Evolutionary conservation across 257 asterid genomes (phyloP), one percentile per base, ranked within the genome.

Genomic region (Solanum appendiculatum): DNA sequence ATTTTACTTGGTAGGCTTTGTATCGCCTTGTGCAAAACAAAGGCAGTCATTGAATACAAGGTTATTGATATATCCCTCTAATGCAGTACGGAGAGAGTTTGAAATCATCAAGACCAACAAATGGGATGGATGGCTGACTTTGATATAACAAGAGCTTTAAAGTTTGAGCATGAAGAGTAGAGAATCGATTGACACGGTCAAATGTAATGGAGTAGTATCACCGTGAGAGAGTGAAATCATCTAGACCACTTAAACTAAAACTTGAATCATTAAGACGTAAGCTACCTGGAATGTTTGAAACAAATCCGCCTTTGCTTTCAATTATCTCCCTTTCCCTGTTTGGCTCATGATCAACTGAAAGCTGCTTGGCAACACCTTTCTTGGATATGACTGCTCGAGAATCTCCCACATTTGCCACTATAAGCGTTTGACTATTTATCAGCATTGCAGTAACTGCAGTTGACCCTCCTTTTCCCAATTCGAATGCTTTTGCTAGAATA

Each of bases 241-340:
- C 84, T 42, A 77, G 13, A 29, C 16, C 9, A 64, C 64, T 72
- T 66, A 27, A 63, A 25, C 39, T 39, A 70, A 56, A 78, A 56
- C 63, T 31, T 72, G 16, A 39, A 84, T 14, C 56, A 85, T 18
- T 10, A 58, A 60, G 31, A 56, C 16, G 5, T 34, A 36, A 33
- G 29, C 64, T 89, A 96, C 99, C 98, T 85, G 99, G 99, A 86
- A 96, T 60, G 83, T 94, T 94, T 29, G 99, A 93, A 37, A 96
- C 98, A 88, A 96, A 96, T 16, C 99, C 99, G 34, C 99, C 99
- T 88, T 95, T 95, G 92, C 98, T 95, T 91, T 96, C 98, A 74
- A 96, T 96, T 69, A 86, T 68, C 63, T 92, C 86, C 93, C 90
- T 94, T 84, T 96, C 99, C 89, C 68, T 93, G 93, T 92, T 91